These are phyloP conservation scores for Stereum hirsutum DNA, from an alignment of 1,284 basidiomycete species.

Conservation along the genomic window DNA sequence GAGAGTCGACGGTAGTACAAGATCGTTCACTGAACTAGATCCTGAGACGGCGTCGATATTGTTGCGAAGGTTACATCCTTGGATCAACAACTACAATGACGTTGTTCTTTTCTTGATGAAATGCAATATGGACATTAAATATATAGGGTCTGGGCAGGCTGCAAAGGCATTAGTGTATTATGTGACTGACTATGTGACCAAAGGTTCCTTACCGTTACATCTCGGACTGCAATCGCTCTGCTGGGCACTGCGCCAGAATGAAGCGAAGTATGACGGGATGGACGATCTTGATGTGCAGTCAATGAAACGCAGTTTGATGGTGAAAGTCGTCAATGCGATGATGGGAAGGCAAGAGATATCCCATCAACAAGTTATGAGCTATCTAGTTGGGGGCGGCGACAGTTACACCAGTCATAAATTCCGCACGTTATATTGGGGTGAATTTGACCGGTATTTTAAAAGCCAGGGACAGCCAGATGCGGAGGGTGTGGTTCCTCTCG, in stretches of 20 bases:
- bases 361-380: constrained; percentile 1
- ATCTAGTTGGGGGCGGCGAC: not conserved
- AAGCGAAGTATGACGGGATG: no score
- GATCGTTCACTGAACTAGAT: not conserved
- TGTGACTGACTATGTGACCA: constrained; percentile 1
- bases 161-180: not conserved
- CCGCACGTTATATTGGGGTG: no score
- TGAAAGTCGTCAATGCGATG: not conserved
- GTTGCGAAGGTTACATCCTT: not conserved
- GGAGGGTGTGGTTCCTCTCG: no score
- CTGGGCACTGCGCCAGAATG: not conserved
- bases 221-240: not conserved
- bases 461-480: no score
- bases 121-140: constrained; percentile 3
- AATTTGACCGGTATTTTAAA: no score
- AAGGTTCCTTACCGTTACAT: not conserved
- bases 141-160: not conserved
- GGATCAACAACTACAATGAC: constrained; percentile 3
- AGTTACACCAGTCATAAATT: not conserved
- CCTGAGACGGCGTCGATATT: not conserved
- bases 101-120: not conserved
- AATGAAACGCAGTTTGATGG: not conserved
- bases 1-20: not conserved
- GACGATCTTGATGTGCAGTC: not conserved
- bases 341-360: constrained; percentile 3